Base-by-base conservation (phyloP, 805 yeast species). In the Candida odintsovae region DNA sequence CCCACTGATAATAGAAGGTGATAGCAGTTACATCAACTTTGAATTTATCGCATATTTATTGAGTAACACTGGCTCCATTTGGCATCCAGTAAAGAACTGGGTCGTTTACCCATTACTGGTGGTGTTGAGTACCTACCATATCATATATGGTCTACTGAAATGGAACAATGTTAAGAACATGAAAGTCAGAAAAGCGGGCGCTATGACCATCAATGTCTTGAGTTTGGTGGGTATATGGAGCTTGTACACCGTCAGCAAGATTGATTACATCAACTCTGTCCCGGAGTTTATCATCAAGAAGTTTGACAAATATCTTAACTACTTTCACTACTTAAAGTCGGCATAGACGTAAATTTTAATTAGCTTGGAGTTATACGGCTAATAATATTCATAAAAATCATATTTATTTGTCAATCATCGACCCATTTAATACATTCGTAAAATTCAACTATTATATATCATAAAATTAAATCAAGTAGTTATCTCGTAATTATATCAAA, bases 1-100 rank as follows among this genome's bases (percentile, higher is more conserved):
- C 0, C 90, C 92, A 0, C 23, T 69, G n/a, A 16, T 55, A 2
- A 66, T 79, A 1, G 86, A 82, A 48, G 90, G 88, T 1, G 92
- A 84, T 60, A 76, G 83, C 3, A 72, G 82, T 1, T 64, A 75
- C 45, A 62, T 86, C 19, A 72, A 67, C 39, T 62, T 86, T 39
- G 73, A 75, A 9, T 83, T 70, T 54, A 67, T 84, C 10, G 54
- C 80, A 0, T 72, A 73, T 50, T 55, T 68, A 2, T 44, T 75
- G 11, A 48, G 56, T 9, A 38, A 54, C 20, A 41, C 49, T 16
- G 64, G 63, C 18, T 43, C 52, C 3, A 21, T 42, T 6, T 19
- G 66, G 25, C 59, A 66, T 26, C 62, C 63, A 8, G 29, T 45
- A 10, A 7, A 67, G 5, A 65, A 68, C 41, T 65, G 62, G 59